Conservation (phyloP, 208 protist species). For the Trypanosoma vivax region DNA sequence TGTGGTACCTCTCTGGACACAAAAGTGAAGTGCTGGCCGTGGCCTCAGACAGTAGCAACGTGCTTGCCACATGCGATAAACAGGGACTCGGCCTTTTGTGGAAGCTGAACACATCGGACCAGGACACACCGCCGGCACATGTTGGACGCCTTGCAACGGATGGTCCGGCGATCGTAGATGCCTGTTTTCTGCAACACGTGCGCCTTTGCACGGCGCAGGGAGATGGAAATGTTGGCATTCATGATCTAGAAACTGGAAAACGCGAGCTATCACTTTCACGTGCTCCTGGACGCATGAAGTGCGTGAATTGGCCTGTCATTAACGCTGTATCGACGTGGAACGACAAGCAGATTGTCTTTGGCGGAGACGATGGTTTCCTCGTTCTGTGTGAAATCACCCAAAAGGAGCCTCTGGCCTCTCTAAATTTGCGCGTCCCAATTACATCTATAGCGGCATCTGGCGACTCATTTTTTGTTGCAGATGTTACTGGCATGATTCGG, state of each 20-base stretch:
- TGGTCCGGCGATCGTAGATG: slow-evolving; percentile 52
- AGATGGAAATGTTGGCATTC: slow-evolving; percentile 49
- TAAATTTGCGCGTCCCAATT: slow-evolving; percentile 48
- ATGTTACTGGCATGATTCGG: slow-evolving; percentile 55
- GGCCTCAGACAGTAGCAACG: slow-evolving; percentile 10
- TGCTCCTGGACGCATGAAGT: slow-evolving; percentile 22
- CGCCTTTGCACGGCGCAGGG: slow-evolving; percentile 60
- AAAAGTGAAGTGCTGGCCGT: slow-evolving; percentile 46
- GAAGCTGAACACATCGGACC: slow-evolving; percentile 8
- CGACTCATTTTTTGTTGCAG: slow-evolving; percentile 61
- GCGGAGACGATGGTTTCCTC: slow-evolving; percentile 79
- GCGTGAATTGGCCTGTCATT: slow-evolving; percentile 59
- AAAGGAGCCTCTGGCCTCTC: slow-evolving; percentile 10
- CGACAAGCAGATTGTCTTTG: slow-evolving; percentile 26
- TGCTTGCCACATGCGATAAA: slow-evolving; percentile 59
- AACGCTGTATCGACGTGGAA: slow-evolving; percentile 38
- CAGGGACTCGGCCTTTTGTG: slow-evolving; percentile 59
- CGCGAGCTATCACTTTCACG: slow-evolving; percentile 27
- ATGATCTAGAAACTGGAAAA: slow-evolving; percentile 54
- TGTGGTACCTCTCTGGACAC: slow-evolving; percentile 64
- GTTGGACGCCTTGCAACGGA: slow-evolving; percentile 48
- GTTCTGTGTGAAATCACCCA: slow-evolving; percentile 23
- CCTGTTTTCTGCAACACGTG: slow-evolving; percentile 29
- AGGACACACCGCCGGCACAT: slow-evolving; percentile 10
- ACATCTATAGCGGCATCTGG: slow-evolving; percentile 28